Conservation (phyloP, 2,329 filamentous ascomycete species). For the Phoma sp. region DNA sequence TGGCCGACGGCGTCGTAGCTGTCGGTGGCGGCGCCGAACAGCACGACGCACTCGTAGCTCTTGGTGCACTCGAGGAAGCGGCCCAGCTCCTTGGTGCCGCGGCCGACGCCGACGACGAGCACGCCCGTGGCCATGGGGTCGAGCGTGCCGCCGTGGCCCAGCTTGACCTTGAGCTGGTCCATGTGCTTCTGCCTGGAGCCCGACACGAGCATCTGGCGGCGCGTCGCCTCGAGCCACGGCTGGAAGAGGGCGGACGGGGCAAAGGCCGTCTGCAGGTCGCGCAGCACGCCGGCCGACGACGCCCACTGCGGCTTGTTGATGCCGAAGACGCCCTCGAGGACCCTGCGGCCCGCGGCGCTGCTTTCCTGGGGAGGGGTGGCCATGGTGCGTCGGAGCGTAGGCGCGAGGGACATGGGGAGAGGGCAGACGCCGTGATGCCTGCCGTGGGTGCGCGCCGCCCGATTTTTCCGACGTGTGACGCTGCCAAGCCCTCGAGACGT, state of each 20-base stretch:
- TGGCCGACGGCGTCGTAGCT: slow-evolving; percentile 90
- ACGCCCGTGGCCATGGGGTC: slow-evolving; percentile 95
- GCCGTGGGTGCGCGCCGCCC: too few relatives aligned
- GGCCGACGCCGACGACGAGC: slow-evolving; percentile 85
- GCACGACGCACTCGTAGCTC: slow-evolving; percentile 85
- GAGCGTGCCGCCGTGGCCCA: slow-evolving; percentile 94
- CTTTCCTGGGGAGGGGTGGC: slow-evolving; percentile 34
- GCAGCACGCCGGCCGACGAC: slow-evolving; percentile 89
- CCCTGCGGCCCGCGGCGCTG: slow-evolving; percentile 44
- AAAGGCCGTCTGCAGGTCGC: slow-evolving; percentile 85
- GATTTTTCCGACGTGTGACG: slow-evolving; percentile 7
- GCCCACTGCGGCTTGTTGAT: slow-evolving; percentile 91
- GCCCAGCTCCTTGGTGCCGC: slow-evolving; percentile 82
- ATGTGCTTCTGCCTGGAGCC: slow-evolving; percentile 63
- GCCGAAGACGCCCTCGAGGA: slow-evolving; percentile 71
- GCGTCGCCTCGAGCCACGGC: slow-evolving; percentile 75
- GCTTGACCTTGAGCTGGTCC: slow-evolving; percentile 73
- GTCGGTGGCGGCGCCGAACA: slow-evolving; percentile 93
- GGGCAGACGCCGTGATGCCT: too few relatives aligned
- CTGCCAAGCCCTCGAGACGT: slow-evolving; percentile 12
- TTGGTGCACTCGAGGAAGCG: slow-evolving; percentile 89
- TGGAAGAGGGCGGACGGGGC: slow-evolving; percentile 81
- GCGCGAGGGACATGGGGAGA: slow-evolving; percentile 33
- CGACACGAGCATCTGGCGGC: slow-evolving; percentile 64
- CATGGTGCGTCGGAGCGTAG: slow-evolving; percentile 32